Conservation (phyloP, 345 rosid species). For the Sonneratia alba region DNA sequence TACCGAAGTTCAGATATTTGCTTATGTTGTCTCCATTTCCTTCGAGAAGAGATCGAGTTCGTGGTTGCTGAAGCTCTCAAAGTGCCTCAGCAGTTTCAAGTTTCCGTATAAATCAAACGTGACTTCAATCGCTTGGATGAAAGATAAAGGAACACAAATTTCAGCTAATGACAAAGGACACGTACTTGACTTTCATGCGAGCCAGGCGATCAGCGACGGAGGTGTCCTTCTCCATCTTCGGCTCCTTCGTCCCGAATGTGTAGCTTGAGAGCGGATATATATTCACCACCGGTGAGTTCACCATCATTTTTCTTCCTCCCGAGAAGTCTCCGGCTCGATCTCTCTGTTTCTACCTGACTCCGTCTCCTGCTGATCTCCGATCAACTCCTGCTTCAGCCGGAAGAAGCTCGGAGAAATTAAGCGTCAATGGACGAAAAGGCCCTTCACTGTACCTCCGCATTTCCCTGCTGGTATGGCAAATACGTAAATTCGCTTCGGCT, state of each 20-base stretch:
- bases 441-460: background rate
- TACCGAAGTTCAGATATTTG: background rate
- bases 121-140: background rate
- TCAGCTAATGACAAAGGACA: background rate
- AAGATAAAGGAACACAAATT: background rate
- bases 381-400: background rate
- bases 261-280: conserved; percentile 89
- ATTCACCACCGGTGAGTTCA: conserved; percentile 71
- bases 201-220: conserved; percentile 98
- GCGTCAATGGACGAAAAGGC: conserved; percentile 1
- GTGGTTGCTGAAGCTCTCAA: background rate
- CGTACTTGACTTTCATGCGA: conserved; percentile 94
- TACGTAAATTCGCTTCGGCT: background rate
- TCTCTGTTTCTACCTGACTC: background rate
- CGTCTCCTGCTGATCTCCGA: background rate
- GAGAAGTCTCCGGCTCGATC: background rate
- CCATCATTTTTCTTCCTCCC: conserved; percentile 46
- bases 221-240: conserved; percentile 93
- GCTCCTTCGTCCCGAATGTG: conserved; percentile 91
- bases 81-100: background rate
- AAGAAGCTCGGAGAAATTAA: background rate
- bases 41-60: background rate
- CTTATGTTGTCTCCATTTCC: background rate
- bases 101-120: background rate
- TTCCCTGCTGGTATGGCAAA: background rate